These are phyloP conservation scores for Emydomyces testavorans DNA, from an alignment of 2,329 filamentous ascomycete species.

Conservation along the genomic window DNA sequence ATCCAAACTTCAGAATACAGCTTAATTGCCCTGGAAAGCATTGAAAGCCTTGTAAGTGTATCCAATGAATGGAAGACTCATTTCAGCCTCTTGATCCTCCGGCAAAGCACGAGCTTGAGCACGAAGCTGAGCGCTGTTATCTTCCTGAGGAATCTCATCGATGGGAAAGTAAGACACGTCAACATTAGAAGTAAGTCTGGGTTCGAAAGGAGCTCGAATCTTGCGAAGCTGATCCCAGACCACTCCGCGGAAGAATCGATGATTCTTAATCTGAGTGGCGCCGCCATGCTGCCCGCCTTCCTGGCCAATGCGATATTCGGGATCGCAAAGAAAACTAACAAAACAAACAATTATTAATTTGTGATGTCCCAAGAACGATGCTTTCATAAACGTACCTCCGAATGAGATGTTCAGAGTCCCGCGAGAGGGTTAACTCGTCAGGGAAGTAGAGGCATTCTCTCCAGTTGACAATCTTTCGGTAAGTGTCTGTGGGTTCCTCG, in stretches of 20 bases:
- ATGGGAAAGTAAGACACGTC: constrained; percentile 98
- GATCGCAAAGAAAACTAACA: constrained; percentile 77
- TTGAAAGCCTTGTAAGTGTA: constrained; percentile 98
- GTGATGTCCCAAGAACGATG: background rate
- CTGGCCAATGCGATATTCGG: constrained; percentile 79
- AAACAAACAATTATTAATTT: constrained; percentile 5
- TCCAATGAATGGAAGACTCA: constrained; percentile 90
- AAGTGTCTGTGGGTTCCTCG: constrained; percentile 93
- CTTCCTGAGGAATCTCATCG: constrained; percentile 94
- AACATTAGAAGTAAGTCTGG: constrained; percentile 80
- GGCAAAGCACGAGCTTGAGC: constrained; percentile 66
- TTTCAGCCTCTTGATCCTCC: constrained; percentile 73
- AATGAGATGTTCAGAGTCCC: constrained; percentile 84
- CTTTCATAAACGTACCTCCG: constrained; percentile 53
- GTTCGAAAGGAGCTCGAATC: constrained; percentile 93
- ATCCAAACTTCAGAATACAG: background rate
- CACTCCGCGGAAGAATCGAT: constrained; percentile 93
- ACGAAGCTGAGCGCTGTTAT: constrained; percentile 77
- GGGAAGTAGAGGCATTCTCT: constrained; percentile 91
- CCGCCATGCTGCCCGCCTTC: constrained; percentile 50
- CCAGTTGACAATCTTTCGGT: constrained; percentile 99
- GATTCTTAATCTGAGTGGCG: constrained; percentile 82
- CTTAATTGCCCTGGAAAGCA: constrained; percentile 42
- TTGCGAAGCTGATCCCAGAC: constrained; percentile 86
- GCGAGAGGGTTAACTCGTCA: constrained; percentile 78